Conservation (phyloP, 345 rosid species). For the Populus deltoides region DNA sequence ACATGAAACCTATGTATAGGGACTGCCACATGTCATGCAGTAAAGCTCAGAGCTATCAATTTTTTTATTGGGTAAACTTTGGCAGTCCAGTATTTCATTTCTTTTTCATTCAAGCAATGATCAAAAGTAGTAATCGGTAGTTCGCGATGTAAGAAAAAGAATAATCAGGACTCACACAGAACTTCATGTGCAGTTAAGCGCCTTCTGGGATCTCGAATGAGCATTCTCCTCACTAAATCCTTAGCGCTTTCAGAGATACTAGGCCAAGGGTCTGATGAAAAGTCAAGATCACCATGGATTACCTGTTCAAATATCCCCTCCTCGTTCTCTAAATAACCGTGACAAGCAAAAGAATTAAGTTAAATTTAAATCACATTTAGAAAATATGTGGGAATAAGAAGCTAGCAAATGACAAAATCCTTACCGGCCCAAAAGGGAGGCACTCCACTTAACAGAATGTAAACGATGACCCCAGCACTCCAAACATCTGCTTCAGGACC, state of each 20-base stretch:
- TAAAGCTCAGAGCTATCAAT: background rate
- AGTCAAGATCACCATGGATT: conserved; percentile 30
- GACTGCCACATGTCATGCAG: background rate
- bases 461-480: conserved; percentile 36
- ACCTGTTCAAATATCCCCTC: conserved; percentile 32
- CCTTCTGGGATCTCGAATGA: conserved; percentile 25
- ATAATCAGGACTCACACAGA: conserved; percentile 23
- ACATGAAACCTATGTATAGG: background rate
- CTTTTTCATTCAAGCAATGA: background rate
- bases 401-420: background rate
- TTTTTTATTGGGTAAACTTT: background rate
- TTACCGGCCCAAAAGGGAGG: conserved; percentile 40
- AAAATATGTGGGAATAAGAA: background rate
- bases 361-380: background rate
- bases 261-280: conserved; percentile 33
- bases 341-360: background rate
- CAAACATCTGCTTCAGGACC: conserved; percentile 32
- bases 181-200: conserved; percentile 34
- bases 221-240: conserved; percentile 32
- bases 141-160: background rate
- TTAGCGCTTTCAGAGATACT: conserved; percentile 31
- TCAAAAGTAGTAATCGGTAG: background rate
- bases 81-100: background rate
- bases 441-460: conserved; percentile 32
- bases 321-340: conserved; percentile 21